Conservation (phyloP, 2,329 filamentous ascomycete genomes). For the Aspergillus quadricinctus region DNA sequence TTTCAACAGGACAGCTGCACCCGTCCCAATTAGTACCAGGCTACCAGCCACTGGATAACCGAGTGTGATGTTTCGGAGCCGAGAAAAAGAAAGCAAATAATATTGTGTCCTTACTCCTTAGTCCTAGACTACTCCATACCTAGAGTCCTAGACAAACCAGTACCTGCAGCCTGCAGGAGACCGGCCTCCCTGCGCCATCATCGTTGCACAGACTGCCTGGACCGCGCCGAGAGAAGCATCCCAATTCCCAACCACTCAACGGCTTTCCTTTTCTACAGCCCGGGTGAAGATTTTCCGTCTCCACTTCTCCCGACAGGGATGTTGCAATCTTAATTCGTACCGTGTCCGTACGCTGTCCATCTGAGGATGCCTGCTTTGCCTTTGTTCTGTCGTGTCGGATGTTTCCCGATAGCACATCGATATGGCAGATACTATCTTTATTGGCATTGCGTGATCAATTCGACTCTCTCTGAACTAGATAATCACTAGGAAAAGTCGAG, state of each 20-base stretch:
- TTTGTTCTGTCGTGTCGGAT: background rate
- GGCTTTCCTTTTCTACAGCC: background rate
- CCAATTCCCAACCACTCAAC: background rate
- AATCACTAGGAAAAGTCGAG: background rate
- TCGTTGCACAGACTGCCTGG: background rate
- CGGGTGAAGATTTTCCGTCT: background rate
- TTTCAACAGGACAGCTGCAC: background rate
- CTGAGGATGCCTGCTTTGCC: background rate
- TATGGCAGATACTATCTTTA: background rate
- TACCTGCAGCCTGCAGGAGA: background rate
- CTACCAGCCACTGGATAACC: background rate
- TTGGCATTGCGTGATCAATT: background rate
- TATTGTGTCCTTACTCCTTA: too few species aligned
- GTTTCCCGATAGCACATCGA: background rate
- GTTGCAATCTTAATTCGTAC: background rate
- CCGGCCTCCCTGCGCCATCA: background rate
- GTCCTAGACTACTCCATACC: too few species aligned
- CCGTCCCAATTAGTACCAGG: background rate
- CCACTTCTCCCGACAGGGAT: background rate
- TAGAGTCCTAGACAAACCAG: too few species aligned
- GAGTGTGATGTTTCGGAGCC: background rate
- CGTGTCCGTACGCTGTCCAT: background rate
- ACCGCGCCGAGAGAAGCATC: background rate
- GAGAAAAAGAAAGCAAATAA: background rate
- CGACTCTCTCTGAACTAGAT: too few species aligned